Evolutionary conservation across 352 stramenopile genomes (phyloP), one percentile per base, ranked within the genome.

Genomic region (Phytophthora vignae): DNA sequence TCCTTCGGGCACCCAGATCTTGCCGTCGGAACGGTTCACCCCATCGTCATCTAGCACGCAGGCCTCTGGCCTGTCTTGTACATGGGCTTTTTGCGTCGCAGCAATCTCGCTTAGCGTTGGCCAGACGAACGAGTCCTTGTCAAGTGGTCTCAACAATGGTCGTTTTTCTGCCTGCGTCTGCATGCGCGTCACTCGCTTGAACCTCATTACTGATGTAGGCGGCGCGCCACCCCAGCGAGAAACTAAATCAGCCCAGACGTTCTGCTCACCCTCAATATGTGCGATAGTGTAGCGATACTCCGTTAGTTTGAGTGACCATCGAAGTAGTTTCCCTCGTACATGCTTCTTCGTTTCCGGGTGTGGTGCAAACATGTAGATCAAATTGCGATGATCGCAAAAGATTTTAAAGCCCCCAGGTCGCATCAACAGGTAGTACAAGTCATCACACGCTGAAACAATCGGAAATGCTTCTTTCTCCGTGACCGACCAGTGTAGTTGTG

Each of bases 81-180:
- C 6, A 33, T 67, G 36, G 11, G 38, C 36, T 8, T 49, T 19
- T 42, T 67, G 60, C 5, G 33, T 46, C 1, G 8, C 15, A 1
- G 60, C 50, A 11, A 67, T 55, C 55, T 60, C 50, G 22, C 6
- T 66, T 4, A 60, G 31, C 0, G 60, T 60, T 7, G 50, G 52
- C 49, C 60, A 67, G 3, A 25, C 29, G 31, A 67, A 67, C 11
- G 22, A 48, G 19, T 68, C 52, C 40, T 61, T 52, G 52, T 68
- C 52, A 17, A 68, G 60, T 15, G 49, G 49, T 11, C 50, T 27
- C 27, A 67, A 31, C 8, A 66, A 4, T 22, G 31, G 48, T 21
- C 11, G 25, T 3, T 48, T 36, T 54, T 42, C 1, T 40, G 59
- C 48, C 36, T 58, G 33, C 21, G 57, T 42, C 1, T 40, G 59